Base-by-base conservation (phyloP, 1,139 yeast species). In the Suhomyces bribrorum region DNA sequence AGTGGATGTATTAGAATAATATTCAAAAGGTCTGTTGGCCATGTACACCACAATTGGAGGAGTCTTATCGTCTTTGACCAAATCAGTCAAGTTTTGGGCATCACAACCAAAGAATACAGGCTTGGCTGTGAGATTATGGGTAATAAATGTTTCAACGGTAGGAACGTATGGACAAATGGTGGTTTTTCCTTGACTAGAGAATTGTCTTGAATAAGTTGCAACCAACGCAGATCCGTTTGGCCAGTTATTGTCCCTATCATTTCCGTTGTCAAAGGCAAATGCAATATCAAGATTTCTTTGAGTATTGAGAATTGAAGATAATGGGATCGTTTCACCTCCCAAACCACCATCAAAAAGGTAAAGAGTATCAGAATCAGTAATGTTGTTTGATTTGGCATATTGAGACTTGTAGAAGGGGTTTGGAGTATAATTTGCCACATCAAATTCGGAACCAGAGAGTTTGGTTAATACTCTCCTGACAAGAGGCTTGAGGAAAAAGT, bases 71-170 rank as follows among this genome's bases (percentile, higher is more conserved):
- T 59, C 63, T 39, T 60, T 61, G 14, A 54, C 54, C 40, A 58
- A 48, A 13, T 49, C 57, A 4, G 92, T 79, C 53, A 84, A 64
- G 57, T 87, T 86, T 3, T 63, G 56, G 11, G 86, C 77, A 56
- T 86, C 79, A 64, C 97, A 89, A 31, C 97, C 97, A 55, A 88
- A 88, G 66, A 89, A 88, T 0, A 87, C 73, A 40, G 96, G 95
- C 51, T 62, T 77, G 5, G 80, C 66, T 8, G 85, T 79, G 44
- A 84, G 65, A 46, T 85, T 85, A 14, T 52, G 39, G n/a, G 48
- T 40, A 20, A 48, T 35, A 36, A 88, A 86, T 0, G 94, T 76
- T 33, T 73, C 66, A 16, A 58, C 62, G 57, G 80, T 90, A n/a
- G 97, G 97, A 38, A 89, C 95, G 52, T 84, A 81, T 23, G 96